Base-by-base conservation (phyloP, 345 rosid species). In the Camelina hispida region DNA sequence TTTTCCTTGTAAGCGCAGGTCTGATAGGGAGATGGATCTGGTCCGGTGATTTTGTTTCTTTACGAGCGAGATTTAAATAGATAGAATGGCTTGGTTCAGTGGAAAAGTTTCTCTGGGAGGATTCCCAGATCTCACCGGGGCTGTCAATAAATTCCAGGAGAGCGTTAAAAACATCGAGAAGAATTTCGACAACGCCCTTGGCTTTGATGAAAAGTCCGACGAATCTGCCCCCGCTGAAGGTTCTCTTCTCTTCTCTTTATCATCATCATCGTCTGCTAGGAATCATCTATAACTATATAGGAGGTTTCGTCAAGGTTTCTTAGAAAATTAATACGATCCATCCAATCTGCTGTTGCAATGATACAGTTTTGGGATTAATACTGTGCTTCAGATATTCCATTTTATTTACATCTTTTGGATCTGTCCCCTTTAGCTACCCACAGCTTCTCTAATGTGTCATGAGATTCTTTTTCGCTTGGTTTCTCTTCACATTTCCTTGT, bases 121-220 rank as follows among this genome's bases (percentile, higher is more conserved):
- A 72, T 96, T 96, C 81, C 93, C 97, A 54, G 99, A 96, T 93
- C 87, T 96, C 43, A 93, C 98, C 14, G 99, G 99, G 63, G 99
- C 99, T 0, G 97, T 96, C 14, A 96, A 91, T 80, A 96, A 96
- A 87, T 81, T 96, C 82, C 90, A 92, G 59, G 99, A 96, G 91
- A 96, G 99, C 76, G 98, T 96, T 72, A 96, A 96, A 88, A 96
- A 93, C 80, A 93, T 96, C 1, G 99, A 96, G 79, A 96, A 96
- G 91, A 93, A 91, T 83, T 96, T 96, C 9, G 99, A 96, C 78
- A 91, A 35, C 47, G 99, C 99, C 65, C 97, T 93, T 47, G 98
- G 99, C 9, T 86, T 87, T 40, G 99, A 96, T 59, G 97, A 96
- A 68, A 91, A 96, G 69, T 87, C 67, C 44, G 80, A 71, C 40